Base-by-base conservation (phyloP, 768 basidiomycete genomes). In the Crassisporium funariophilum region DNA sequence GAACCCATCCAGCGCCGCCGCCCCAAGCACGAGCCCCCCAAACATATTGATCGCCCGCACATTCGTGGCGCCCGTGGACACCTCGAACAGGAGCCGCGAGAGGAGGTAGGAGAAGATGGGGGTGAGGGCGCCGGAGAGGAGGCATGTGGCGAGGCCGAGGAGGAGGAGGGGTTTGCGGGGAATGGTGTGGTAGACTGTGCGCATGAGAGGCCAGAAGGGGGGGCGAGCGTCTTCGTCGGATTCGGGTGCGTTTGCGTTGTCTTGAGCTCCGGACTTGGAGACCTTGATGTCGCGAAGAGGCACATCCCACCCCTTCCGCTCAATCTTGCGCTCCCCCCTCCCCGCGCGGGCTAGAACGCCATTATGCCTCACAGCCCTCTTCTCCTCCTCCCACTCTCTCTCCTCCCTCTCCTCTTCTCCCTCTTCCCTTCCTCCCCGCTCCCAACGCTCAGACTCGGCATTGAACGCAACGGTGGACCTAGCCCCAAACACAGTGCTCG, bases 21-120 rank as follows among this genome's bases (percentile, higher is more conserved):
- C 65, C 5, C 77, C 77, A 22, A 98, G 80, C 1, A 86, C 77
- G 55, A 95, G 74, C 5, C 76, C 82, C 45, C 86, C 88, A 57
- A 82, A 90, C 5, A 70, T 69, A 66, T 89, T 84, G 68, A 91
- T 87, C 17, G 70, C 63, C 8, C 68, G 60, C 1, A 78, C 57
- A 48, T 91, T 75, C 17, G 83, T 72, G 1, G 86, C 90, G 41
- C 86, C 83, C 56, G 73, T 77, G 27, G 87, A 86, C 11, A 91
- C 83, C 50, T 88, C 77, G 62, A 80, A 86, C 44, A 95, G 76
- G 10, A 98, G 78, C 6, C 77, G 77, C 6, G 92, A 89, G 57
- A 97, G 83, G 53, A 94, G 78, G 73, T 78, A 91, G 1, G 95
- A 94, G 76, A 98, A 99, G 36, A 98, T 47, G 2, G 97, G 95